These are phyloP conservation scores for Podospora australis DNA, from an alignment of 495 filamentous ascomycete species.

Conservation along the genomic window DNA sequence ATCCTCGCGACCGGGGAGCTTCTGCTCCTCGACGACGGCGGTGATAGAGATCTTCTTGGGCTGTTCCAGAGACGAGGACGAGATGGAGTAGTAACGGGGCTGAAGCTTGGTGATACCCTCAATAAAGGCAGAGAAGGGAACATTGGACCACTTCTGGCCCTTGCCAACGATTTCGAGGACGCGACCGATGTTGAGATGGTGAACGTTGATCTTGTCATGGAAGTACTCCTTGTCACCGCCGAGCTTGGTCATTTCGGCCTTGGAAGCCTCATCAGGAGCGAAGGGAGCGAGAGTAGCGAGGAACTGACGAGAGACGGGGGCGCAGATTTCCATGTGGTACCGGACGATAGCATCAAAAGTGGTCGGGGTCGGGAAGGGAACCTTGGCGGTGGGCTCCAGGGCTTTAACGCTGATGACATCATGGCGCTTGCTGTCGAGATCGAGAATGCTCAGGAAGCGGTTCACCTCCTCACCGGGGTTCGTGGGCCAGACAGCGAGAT, in stretches of 20 bases:
- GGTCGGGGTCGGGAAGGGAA: conserved; percentile 94
- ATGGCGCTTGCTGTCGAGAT: conserved; percentile 68
- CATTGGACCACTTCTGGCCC: conserved; percentile 65
- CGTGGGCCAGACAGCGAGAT: conserved; percentile 95
- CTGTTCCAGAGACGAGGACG: conserved; percentile 89
- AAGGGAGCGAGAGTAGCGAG: conserved; percentile 81
- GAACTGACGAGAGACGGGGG: conserved; percentile 94
- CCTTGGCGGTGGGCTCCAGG: conserved; percentile 91
- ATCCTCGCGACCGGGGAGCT: conserved; percentile 69
- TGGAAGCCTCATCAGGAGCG: conserved; percentile 74
- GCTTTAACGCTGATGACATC: conserved; percentile 85
- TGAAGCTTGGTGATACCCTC: conserved; percentile 93
- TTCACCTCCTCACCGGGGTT: conserved; percentile 92
- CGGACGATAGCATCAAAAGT: conserved; percentile 91
- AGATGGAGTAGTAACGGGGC: conserved; percentile 98
- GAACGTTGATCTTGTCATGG: conserved; percentile 73
- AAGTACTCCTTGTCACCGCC: conserved; percentile 96
- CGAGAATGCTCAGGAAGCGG: conserved; percentile 75
- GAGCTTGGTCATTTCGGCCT: conserved; percentile 79
- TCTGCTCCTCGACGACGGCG: conserved; percentile 81
- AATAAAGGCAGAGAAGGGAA: conserved; percentile 92
- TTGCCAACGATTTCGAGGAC: conserved; percentile 68
- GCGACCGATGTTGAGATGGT: conserved; percentile 86
- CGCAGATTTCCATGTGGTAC: conserved; percentile 96
- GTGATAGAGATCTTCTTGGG: conserved; percentile 92